Evolutionary conservation across 2,329 filamentous ascomycete species (phyloP), one percentile per base, ranked within the genome.

Genomic region (Chalara sp.): DNA sequence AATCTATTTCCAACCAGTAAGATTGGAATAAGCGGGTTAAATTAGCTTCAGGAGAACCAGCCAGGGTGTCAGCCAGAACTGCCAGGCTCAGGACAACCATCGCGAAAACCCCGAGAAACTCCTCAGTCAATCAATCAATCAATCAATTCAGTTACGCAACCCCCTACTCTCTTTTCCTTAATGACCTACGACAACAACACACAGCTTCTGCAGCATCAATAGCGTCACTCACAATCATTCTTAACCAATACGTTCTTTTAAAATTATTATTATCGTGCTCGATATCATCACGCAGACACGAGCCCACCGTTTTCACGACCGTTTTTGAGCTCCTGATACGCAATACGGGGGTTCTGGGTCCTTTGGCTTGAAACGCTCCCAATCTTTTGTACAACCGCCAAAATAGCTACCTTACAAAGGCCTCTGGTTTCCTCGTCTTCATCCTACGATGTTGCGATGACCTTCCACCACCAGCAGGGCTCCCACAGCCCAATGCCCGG

Each of bases 401-500:
- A 63, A 53, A 65, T 62, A 61, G 60, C 63, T 60, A 59, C 60
- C 46, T 54, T 63, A 58, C 57, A 55, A 50, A 59, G 60, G 61
- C 44, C 56, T 44, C 55, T 60, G 29, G 56, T 52, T 39, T 53
- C 56, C 10, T 53, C 56, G 8, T 47, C 53, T 5, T 47, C 54
- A 13, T 47, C 53, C 44, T 55, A 58, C 50, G 58, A 64, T 59
- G 59, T 64, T 65, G 63, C 59, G 52, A 62, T 60, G 56, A 61
- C 44, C 48, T 56, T 56, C 52, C 52, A 54, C 49, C 51, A 62
- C 58, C 56, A 53, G 49, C 52, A 29, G n/a, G 10, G 32, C 35
- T 54, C 53, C 41, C 52, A 46, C 44, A 51, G 54, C 32, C 51
- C 58, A 46, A 64, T 61, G 56, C 83, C 84, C 44, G 80, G 78